A percentile compares a stretch with the other conserved stretches of the same genome.
phyloP scores from a whole-genome alignment of 139 green algal species.

The Astrephomene gubernaculifera region DNA sequence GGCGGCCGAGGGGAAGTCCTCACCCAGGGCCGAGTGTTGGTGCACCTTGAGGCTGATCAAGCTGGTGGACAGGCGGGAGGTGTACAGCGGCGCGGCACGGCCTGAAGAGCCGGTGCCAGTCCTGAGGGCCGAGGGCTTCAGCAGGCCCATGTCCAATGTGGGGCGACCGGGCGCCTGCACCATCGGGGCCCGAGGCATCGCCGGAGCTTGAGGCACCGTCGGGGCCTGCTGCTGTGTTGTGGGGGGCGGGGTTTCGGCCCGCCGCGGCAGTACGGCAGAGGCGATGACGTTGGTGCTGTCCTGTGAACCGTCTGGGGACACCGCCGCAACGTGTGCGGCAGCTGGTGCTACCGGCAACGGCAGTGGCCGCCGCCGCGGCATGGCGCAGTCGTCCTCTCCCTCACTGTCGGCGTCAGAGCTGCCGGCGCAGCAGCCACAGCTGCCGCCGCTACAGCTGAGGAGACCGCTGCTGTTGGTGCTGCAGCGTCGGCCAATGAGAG shows the following conservation, averaged over 20 bases:
- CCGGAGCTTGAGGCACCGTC: neutral
- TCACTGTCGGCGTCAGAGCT: no score
- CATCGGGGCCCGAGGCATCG: neutral
- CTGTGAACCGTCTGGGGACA: no score
- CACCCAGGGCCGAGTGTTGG: neutral
- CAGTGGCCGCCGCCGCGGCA: neutral
- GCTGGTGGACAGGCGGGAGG: neutral
- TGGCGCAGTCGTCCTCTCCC: no score
- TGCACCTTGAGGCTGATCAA: slow-evolving; percentile 6
- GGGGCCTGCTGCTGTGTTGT: neutral
- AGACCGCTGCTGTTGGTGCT: no score
- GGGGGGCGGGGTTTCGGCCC: neutral
- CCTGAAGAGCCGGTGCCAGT: neutral
- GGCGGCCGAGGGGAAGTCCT: neutral
- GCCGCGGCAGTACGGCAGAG: no score
- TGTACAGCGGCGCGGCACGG: neutral
- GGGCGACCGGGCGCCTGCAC: neutral
- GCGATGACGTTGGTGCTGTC: neutral
- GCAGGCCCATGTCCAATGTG: neutral
- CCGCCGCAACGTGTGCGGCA: neutral
- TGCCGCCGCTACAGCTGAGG: no score
- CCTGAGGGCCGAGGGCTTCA: neutral
- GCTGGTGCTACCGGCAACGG: neutral
- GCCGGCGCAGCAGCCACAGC: no score
- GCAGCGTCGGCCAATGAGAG: no score